phyloP scores from a whole-genome alignment of 768 basidiomycete species.

The Mycena vitilis region DNA sequence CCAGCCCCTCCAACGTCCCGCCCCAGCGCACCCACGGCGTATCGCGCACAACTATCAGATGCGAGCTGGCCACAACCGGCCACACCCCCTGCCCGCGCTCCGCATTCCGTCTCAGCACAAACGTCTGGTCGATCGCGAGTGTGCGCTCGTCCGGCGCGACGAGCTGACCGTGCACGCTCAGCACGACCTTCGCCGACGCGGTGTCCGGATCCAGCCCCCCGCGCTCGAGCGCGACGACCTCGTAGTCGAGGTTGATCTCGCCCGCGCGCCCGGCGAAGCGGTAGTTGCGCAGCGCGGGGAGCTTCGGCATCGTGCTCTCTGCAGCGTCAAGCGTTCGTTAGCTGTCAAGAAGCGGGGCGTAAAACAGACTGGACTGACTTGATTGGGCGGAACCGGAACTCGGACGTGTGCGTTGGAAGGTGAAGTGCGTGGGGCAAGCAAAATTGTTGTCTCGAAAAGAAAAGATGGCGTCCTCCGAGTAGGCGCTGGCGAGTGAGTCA shows the following conservation, averaged over 20 bases:
- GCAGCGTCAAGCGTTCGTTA: not conserved
- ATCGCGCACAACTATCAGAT: constrained; percentile 32
- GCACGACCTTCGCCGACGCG: constrained; percentile 11
- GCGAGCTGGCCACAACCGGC: constrained; percentile 29
- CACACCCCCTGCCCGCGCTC: constrained; percentile 20
- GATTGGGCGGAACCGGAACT: not conserved
- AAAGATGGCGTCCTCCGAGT: constrained; percentile 31
- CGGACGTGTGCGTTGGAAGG: constrained; percentile 18
- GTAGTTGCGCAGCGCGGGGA: constrained; percentile 22
- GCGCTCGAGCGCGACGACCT: constrained; percentile 24
- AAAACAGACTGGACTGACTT: constrained; percentile 2
- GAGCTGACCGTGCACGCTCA: constrained; percentile 31
- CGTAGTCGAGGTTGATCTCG: constrained; percentile 28
- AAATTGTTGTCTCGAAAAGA: constrained; percentile 34
- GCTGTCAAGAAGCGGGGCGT: not conserved
- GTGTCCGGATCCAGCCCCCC: not conserved
- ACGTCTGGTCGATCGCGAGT: constrained; percentile 33
- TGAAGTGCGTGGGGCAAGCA: constrained; percentile 18
- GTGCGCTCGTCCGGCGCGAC: constrained; percentile 14
- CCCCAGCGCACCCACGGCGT: constrained; percentile 31
- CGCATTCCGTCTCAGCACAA: constrained; percentile 20
- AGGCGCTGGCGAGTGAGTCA: constrained; percentile 25
- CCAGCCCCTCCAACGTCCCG: constrained; percentile 15
- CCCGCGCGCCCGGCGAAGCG: constrained; percentile 18
- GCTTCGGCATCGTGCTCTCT: constrained; percentile 30